Conservation (phyloP, 352 stramenopile species). For the Globisporangium iwayamae region DNA sequence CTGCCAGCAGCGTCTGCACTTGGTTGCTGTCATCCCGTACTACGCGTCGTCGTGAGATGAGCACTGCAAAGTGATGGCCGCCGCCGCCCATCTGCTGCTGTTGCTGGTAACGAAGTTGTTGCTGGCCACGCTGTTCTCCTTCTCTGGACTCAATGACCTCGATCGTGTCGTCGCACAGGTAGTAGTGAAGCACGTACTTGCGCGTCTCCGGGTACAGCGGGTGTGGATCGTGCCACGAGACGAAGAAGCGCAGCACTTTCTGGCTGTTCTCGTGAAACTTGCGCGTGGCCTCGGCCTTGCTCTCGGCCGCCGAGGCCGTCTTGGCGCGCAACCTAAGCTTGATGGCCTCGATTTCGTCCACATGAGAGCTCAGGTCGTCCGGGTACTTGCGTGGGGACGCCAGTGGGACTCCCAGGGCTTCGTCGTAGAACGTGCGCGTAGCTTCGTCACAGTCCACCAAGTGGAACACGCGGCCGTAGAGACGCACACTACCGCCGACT, state of each 20-base stretch:
- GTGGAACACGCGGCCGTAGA: slow-evolving; percentile 80
- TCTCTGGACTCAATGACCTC: slow-evolving; percentile 80
- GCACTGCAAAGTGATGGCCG: slow-evolving; percentile 68
- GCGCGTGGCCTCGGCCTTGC: slow-evolving; percentile 42
- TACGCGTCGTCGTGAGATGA: slow-evolving; percentile 79
- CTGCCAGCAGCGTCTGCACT: slow-evolving; percentile 7
- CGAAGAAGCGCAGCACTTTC: slow-evolving; percentile 90
- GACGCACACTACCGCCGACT: slow-evolving; percentile 64
- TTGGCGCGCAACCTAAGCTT: slow-evolving; percentile 35
- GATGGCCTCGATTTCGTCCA: slow-evolving; percentile 52
- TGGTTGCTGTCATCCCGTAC: slow-evolving; percentile 28
- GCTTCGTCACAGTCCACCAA: slow-evolving; percentile 88
- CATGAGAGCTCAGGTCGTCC: slow-evolving; percentile 55
- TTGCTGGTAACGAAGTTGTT: slow-evolving; percentile 29
- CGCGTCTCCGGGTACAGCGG: slow-evolving; percentile 86
- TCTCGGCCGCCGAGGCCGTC: slow-evolving; percentile 25
- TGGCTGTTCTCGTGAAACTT: slow-evolving; percentile 79
- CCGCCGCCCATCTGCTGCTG: slow-evolving; percentile 31
- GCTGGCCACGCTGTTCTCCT: slow-evolving; percentile 20
- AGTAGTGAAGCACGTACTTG: slow-evolving; percentile 91
- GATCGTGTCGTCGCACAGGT: slow-evolving; percentile 89
- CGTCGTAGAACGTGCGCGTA: slow-evolving; percentile 80
- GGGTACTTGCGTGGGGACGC: slow-evolving; percentile 61
- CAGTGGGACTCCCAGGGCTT: slow-evolving; percentile 36
- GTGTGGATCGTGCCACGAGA: slow-evolving; percentile 89